Conservation (phyloP, 345 rosid species). For the Moricandia moricandioides region DNA sequence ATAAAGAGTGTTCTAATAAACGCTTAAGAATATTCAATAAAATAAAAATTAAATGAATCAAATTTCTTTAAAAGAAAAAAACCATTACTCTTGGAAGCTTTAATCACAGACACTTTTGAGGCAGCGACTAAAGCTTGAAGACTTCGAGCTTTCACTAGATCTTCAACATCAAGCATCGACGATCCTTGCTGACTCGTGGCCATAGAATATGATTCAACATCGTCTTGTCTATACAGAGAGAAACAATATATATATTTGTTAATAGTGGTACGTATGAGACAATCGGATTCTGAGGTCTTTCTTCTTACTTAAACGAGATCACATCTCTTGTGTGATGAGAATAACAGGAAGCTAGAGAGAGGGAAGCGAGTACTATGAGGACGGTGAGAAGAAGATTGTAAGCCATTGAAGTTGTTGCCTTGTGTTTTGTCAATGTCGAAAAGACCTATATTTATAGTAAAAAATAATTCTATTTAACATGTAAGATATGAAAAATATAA, state of each 20-base stretch:
- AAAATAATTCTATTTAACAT: too few relatives aligned
- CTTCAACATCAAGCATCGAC: background rate
- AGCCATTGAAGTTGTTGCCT: slow-evolving; percentile 8
- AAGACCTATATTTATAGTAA: too few relatives aligned
- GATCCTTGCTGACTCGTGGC: slow-evolving; percentile 3
- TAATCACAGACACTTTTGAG: slow-evolving; percentile 3
- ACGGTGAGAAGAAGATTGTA: slow-evolving; percentile 4
- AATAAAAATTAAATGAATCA: background rate
- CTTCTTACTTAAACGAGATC: slow-evolving; percentile 9
- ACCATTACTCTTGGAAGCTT: background rate
- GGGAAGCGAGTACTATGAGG: slow-evolving; percentile 9
- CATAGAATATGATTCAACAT: background rate
- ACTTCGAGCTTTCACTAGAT: background rate
- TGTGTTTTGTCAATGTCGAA: slow-evolving; percentile 13
- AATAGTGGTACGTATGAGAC: background rate
- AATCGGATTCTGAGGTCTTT: background rate
- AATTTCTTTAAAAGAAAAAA: background rate
- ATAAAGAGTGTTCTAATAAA: background rate
- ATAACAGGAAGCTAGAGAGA: background rate
- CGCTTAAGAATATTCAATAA: background rate
- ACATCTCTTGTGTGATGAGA: slow-evolving; percentile 1
- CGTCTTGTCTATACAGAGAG: slow-evolving; percentile 18
- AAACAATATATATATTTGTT: background rate
- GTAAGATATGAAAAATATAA: too few relatives aligned
- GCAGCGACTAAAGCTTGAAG: background rate